These are phyloP conservation scores for Hydnomerulius pinastri DNA, from an alignment of 768 basidiomycete species.

Conservation along the genomic window DNA sequence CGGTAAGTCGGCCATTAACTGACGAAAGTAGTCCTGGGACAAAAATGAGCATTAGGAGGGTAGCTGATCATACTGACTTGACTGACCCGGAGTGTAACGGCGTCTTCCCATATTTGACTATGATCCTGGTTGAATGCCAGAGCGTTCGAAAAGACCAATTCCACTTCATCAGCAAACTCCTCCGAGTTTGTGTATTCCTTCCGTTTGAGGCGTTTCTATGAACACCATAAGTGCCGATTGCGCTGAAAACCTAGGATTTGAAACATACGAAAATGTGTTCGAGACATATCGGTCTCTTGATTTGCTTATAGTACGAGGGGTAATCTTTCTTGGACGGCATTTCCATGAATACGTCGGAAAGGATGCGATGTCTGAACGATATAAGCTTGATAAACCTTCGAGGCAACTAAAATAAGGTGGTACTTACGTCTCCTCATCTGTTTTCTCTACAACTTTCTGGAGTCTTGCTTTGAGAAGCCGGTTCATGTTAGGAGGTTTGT, in stretches of 20 bases:
- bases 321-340: conserved; percentile 79
- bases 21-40: conserved; percentile 67
- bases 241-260: neutral
- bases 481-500: conserved; percentile 63
- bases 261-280: conserved; percentile 71
- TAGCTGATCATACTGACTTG: conserved; percentile 1
- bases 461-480: conserved; percentile 68
- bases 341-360: conserved; percentile 81
- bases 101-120: conserved; percentile 82
- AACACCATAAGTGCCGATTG: neutral
- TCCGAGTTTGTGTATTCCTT: conserved; percentile 70
- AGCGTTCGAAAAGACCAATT: conserved; percentile 89
- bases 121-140: conserved; percentile 86
- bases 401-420: neutral
- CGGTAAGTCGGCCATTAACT: conserved; percentile 78
- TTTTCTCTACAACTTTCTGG: conserved; percentile 72
- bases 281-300: conserved; percentile 77
- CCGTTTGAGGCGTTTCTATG: conserved; percentile 76
- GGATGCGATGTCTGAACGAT: conserved; percentile 56
- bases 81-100: conserved; percentile 62
- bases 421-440: conserved; percentile 63
- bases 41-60: conserved; percentile 11
- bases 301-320: conserved; percentile 77
- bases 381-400: neutral
- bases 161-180: conserved; percentile 84